Evolutionary conservation across 352 stramenopile genomes (phyloP), one percentile per base, ranked within the genome.

Genomic region (Porosira glacialis): DNA sequence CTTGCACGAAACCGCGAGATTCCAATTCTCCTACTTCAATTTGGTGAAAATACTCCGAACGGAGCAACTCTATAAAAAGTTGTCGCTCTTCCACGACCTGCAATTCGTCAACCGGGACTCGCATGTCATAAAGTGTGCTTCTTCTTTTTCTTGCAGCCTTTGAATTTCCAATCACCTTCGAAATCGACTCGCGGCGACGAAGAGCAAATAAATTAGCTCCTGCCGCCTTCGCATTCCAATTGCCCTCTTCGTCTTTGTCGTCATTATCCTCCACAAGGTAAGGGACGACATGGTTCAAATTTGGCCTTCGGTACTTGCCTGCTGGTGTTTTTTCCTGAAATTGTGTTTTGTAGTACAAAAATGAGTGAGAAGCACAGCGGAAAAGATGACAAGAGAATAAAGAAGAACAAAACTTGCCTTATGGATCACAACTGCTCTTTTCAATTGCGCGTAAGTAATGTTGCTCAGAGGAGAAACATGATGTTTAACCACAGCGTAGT

Each of bases 11-110:
- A 36, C 68, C 68, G 21, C 75, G 52, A 35, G 58, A 49, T 21
- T 79, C 73, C 6, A 90, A 27, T 55, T 88, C 76, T 28, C 83
- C 83, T 38, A 66, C 22, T 45, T 78, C 52, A 35, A 88, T 61
- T 30, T 78, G 58, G 4, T 53, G 44, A 15, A 80, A 57, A 44
- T 89, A 89, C 24, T 51, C 45, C 27, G 52, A 21, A 39, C 56
- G 65, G 31, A 90, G 43, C 19, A 86, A 71, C 3, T 75, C 70
- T 10, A 88, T 53, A 43, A 87, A 90, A 7, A 88, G 59, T 22
- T 80, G 22, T 41, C 83, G 33, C 11, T 86, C 47, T 72, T 90
- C 70, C 36, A 39, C 24, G 38, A 63, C 56, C 27, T 61, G 36
- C 0, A 45, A 43, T 47, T 57, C 50, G 60, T 70, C 52, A 30